A percentile compares a stretch with the other conserved stretches of the same genome.
These are phyloP conservation scores for Cicer pinnatifidum DNA, from an alignment of 306 rosid species.

Conservation along the genomic window DNA sequence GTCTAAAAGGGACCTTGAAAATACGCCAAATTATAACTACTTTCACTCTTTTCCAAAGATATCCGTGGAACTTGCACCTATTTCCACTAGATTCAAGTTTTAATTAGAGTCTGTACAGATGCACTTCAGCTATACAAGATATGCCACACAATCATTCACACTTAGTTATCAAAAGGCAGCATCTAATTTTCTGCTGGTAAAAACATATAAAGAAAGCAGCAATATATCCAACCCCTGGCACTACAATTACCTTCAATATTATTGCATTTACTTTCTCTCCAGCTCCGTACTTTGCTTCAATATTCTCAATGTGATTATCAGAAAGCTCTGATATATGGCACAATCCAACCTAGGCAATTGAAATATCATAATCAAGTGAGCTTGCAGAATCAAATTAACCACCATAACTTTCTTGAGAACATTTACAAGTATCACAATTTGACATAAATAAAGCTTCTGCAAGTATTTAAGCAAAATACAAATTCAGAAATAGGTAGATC, in stretches of 20 bases:
- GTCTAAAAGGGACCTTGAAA: slow-evolving; percentile 5
- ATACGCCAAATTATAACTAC: slow-evolving; percentile 25
- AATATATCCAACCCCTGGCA: slow-evolving; percentile 30
- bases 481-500: slow-evolving; percentile 10
- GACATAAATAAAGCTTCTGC: slow-evolving; percentile 19
- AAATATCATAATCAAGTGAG: slow-evolving; percentile 38
- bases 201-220: neutral
- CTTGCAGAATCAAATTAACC: slow-evolving; percentile 15
- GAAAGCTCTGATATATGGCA: slow-evolving; percentile 91
- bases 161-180: neutral
- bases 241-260: slow-evolving; percentile 72
- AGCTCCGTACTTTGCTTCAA: slow-evolving; percentile 66
- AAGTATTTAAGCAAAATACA: slow-evolving; percentile 10
- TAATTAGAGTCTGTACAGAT: neutral
- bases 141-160: slow-evolving; percentile 19
- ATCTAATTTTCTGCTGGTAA: neutral
- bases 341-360: slow-evolving; percentile 72
- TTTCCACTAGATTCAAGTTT: slow-evolving; percentile 15
- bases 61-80: slow-evolving; percentile 1
- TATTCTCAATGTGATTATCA: slow-evolving; percentile 60
- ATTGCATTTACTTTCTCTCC: slow-evolving; percentile 80
- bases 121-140: slow-evolving; percentile 4
- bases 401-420: neutral
- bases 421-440: slow-evolving; percentile 8
- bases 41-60: slow-evolving; percentile 6